Conservation (phyloP, 2,329 filamentous ascomycete species). For the Colletotrichum siamense region DNA sequence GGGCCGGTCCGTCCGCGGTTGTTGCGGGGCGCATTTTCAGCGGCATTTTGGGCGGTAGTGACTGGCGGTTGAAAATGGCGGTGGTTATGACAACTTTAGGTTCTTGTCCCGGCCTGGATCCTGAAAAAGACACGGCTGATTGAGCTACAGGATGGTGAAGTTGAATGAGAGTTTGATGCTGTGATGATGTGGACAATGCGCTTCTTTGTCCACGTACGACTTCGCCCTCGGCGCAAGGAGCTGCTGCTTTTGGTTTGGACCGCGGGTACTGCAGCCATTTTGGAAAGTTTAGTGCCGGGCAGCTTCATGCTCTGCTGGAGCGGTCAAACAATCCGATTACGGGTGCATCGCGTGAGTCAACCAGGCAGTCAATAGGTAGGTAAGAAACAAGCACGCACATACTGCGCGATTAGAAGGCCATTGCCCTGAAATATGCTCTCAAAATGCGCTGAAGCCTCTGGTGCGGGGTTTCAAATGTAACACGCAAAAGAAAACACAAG, state of each 20-base stretch:
- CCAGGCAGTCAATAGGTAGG: neutral
- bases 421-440: neutral
- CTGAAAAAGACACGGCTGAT: too few relatives aligned
- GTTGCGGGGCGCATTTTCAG: slow-evolving; percentile 42
- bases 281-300: neutral
- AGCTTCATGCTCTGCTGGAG: neutral
- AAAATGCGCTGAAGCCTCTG: neutral
- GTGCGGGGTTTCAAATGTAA: neutral
- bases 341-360: neutral
- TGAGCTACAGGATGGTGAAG: too few relatives aligned
- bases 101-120: too few relatives aligned
- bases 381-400: neutral
- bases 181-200: neutral
- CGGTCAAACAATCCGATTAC: neutral
- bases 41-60: slow-evolving; percentile 22
- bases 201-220: neutral
- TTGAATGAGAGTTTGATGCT: neutral
- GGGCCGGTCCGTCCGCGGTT: slow-evolving; percentile 41
- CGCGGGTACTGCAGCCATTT: neutral
- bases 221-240: neutral
- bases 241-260: neutral
- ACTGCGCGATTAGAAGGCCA: neutral
- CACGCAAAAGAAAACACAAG: neutral
- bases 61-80: accelerated
- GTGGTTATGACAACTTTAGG: too few relatives aligned